These are phyloP conservation scores for Nitzschia sp. DNA, from an alignment of 108 stramenopile genomes.

Conservation along the genomic window DNA sequence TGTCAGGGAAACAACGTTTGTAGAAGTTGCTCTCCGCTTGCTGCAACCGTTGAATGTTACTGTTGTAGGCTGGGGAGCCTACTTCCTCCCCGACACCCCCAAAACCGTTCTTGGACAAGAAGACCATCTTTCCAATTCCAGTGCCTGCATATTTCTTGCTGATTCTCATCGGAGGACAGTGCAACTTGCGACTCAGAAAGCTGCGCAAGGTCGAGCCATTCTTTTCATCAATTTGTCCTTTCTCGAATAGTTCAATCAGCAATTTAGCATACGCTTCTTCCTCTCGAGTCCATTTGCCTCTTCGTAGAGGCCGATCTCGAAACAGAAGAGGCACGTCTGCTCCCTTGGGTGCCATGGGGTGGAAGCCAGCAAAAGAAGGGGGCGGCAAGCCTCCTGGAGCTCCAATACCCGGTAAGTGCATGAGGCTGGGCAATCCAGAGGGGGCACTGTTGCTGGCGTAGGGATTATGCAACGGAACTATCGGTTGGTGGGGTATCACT, in stretches of 20 bases:
- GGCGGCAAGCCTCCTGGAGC: background rate
- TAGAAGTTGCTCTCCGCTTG: slow-evolving; percentile 17
- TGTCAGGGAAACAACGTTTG: slow-evolving; percentile 1
- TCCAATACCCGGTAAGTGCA: background rate
- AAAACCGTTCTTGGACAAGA: slow-evolving; percentile 7
- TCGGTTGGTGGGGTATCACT: background rate
- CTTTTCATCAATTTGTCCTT: slow-evolving; percentile 72
- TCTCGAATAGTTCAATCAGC: slow-evolving; percentile 87
- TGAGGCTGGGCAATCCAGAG: background rate
- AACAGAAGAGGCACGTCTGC: slow-evolving; percentile 1
- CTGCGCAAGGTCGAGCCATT: slow-evolving; percentile 93
- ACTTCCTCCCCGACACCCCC: background rate
- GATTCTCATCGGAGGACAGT: slow-evolving; percentile 96
- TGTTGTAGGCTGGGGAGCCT: slow-evolving; percentile 3
- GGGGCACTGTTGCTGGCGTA: background rate
- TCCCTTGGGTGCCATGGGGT: background rate
- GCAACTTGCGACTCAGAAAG: slow-evolving; percentile 87
- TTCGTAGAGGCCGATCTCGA: slow-evolving; percentile 25
- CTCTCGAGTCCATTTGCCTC: slow-evolving; percentile 90
- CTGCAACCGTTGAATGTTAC: background rate
- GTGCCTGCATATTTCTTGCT: slow-evolving; percentile 76
- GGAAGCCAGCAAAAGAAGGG: background rate
- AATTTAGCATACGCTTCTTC: slow-evolving; percentile 88
- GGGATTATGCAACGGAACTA: background rate
- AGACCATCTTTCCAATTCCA: slow-evolving; percentile 46